Percentiles rank a stretch among this genome's conserved stretches.
Evolutionary conservation across 2,329 filamentous ascomycete species (phyloP).

Genomic region (Xylaria hypoxylon): DNA sequence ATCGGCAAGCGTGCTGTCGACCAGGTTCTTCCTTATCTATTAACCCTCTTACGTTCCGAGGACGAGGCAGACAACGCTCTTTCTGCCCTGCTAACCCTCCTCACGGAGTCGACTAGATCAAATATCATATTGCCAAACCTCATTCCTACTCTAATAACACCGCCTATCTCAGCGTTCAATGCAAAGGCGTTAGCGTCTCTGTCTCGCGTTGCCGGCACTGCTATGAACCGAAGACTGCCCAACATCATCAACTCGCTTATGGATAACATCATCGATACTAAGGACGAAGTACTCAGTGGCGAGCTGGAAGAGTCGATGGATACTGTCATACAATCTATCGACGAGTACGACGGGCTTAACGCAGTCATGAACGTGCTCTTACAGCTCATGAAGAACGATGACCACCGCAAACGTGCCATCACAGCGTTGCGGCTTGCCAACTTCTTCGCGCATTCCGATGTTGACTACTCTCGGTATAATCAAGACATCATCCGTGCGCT

Average conservation of each 20-base stretch:
- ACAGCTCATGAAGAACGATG: constrained; percentile 88
- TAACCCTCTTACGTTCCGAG: constrained; percentile 88
- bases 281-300: constrained; percentile 76
- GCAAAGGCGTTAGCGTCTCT: constrained; percentile 92
- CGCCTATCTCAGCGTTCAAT: constrained; percentile 94
- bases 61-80: constrained; percentile 91
- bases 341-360: constrained; percentile 95
- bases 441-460: constrained; percentile 83
- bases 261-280: constrained; percentile 86
- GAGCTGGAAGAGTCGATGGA: constrained; percentile 88
- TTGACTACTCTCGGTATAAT: constrained; percentile 96
- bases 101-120: constrained; percentile 92
- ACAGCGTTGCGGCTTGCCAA: constrained; percentile 83
- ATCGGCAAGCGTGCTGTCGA: constrained; percentile 95
- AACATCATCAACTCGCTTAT: constrained; percentile 93
- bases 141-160: constrained; percentile 89
- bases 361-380: constrained; percentile 95
- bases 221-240: constrained; percentile 91
- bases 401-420: constrained; percentile 83
- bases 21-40: constrained; percentile 91
- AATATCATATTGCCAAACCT: constrained; percentile 98
- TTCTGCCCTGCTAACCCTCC: constrained; percentile 89
- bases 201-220: constrained; percentile 87
- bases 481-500: constrained; percentile 93
- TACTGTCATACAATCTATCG: constrained; percentile 89